These are phyloP conservation scores for Eucalyptus marginata DNA, from an alignment of 345 rosid species.

Conservation along the genomic window DNA sequence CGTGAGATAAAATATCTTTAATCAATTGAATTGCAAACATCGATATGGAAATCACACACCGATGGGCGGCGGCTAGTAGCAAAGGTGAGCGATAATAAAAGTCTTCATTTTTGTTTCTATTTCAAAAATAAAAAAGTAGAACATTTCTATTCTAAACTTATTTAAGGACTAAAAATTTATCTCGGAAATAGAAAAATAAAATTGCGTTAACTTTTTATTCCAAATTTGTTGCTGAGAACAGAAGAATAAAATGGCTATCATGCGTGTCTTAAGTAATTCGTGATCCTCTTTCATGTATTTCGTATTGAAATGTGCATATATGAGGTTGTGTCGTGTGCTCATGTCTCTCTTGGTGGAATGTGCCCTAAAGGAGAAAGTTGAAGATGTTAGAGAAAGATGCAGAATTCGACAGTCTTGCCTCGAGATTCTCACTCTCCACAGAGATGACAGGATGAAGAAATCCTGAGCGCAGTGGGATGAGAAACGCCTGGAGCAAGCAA, in stretches of 20 bases:
- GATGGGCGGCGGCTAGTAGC: fast-evolving
- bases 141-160: fast-evolving
- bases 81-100: fast-evolving
- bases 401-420: not conserved
- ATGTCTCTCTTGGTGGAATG: not conserved
- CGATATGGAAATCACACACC: too few relatives aligned
- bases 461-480: not conserved
- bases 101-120: fast-evolving
- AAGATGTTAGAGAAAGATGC: not conserved
- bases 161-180: too few relatives aligned
- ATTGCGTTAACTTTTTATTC: fast-evolving
- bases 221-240: too few relatives aligned
- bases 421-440: not conserved
- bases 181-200: too few relatives aligned
- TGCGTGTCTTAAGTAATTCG: fast-evolving
- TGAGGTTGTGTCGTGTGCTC: not conserved
- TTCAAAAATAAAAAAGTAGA: too few relatives aligned
- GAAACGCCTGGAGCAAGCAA: not conserved
- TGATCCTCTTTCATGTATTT: not conserved
- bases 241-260: too few relatives aligned
- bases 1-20: too few relatives aligned
- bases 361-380: not conserved
- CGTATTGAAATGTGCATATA: not conserved
- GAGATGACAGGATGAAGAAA: not conserved
- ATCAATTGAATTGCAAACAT: too few relatives aligned